phyloP scores from a whole-genome alignment of 148 eudicot species.

The Selenicereus undatus region DNA sequence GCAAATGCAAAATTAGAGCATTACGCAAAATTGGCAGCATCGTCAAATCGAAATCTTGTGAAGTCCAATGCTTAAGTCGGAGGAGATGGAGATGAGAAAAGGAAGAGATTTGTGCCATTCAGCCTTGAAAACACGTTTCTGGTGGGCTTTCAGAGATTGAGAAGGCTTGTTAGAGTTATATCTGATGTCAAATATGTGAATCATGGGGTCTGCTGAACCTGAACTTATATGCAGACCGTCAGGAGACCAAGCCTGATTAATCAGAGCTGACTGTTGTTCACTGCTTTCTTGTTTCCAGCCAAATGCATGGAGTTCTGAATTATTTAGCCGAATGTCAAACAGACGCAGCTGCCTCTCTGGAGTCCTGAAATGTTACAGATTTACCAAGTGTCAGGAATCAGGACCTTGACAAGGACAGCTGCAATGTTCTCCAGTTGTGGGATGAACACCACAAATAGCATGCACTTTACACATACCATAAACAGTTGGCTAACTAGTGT shows the following conservation, averaged over 20 bases:
- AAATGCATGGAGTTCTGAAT: constrained; percentile 67
- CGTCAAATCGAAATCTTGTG: constrained; percentile 48
- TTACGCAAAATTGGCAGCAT: background rate
- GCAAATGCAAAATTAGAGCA: background rate
- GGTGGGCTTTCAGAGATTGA: constrained; percentile 77
- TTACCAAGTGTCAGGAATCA: background rate
- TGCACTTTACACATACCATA: background rate
- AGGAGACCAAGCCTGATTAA: constrained; percentile 97
- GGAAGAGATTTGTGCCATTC: constrained; percentile 76
- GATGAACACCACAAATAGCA: background rate
- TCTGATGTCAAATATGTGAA: constrained; percentile 87
- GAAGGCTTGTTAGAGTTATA: constrained; percentile 70
- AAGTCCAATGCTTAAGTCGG: constrained; percentile 78
- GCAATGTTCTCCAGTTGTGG: background rate
- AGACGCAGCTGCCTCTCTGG: constrained; percentile 80
- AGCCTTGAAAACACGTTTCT: constrained; percentile 90
- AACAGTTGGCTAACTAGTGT: too few relatives aligned
- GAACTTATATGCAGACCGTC: constrained; percentile 87
- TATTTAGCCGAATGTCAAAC: constrained; percentile 66
- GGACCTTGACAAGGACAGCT: background rate
- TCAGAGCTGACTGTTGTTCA: constrained; percentile 87
- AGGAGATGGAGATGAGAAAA: constrained; percentile 81
- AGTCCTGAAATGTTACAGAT: constrained; percentile 48
- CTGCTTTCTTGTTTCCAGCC: constrained; percentile 98
- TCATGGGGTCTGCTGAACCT: constrained; percentile 84